Conservation (phyloP, 352 stramenopile genomes). For the Globisporangium nunn region DNA sequence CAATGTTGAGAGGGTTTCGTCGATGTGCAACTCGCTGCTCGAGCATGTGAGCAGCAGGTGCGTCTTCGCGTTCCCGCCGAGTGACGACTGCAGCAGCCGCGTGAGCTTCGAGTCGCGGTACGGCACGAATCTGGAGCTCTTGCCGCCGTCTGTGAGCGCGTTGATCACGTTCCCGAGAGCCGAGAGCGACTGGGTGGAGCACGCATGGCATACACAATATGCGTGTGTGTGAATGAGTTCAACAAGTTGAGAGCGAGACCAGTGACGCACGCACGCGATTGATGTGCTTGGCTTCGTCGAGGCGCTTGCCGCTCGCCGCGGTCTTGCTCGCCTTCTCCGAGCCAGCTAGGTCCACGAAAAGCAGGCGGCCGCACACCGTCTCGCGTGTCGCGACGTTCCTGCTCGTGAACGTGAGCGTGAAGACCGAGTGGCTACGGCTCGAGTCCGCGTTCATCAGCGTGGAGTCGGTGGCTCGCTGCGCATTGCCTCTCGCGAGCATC, state of each 20-base stretch:
- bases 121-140: conserved; percentile 32
- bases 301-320: conserved; percentile 29
- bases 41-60: conserved; percentile 74
- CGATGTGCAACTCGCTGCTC: conserved; percentile 21
- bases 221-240: neutral
- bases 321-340: conserved; percentile 62
- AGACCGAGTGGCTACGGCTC: conserved; percentile 67
- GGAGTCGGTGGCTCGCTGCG: conserved; percentile 29
- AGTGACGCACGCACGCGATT: conserved; percentile 30
- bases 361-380: conserved; percentile 24
- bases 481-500: conserved; percentile 29
- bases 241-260: neutral
- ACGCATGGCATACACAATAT: neutral
- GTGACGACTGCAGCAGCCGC: conserved; percentile 86
- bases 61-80: conserved; percentile 86
- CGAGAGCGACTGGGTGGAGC: conserved; percentile 49
- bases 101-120: conserved; percentile 96
- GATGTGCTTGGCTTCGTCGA: conserved; percentile 74
- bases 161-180: conserved; percentile 69
- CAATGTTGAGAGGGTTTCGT: conserved; percentile 84
- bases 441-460: conserved; percentile 57
- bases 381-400: conserved; percentile 9
- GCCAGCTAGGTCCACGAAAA: conserved; percentile 63
- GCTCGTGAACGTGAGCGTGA: conserved; percentile 41
- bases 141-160: conserved; percentile 35